Evolutionary conservation across 202 grass and related monocot species (phyloP).

Genomic region (Elaeis oleifera): DNA sequence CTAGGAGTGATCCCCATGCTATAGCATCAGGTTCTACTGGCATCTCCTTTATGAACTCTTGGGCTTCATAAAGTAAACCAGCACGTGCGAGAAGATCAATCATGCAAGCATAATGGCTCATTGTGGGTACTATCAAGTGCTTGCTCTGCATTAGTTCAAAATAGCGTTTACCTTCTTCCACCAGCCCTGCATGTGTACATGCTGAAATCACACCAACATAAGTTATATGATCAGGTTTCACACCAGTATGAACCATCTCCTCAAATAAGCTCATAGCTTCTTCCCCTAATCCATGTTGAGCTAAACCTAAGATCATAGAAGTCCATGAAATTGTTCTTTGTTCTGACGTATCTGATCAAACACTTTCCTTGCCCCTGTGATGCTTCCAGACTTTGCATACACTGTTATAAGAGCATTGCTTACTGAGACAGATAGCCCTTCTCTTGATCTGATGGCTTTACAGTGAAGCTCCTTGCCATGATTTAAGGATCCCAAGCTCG

Average conservation of each 20-base stretch:
- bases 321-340: constrained; percentile 62
- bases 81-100: constrained; percentile 58
- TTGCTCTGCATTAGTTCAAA: constrained; percentile 59
- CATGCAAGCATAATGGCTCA: constrained; percentile 83
- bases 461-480: constrained; percentile 77
- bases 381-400: constrained; percentile 60
- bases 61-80: constrained; percentile 45
- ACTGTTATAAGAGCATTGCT: constrained; percentile 56
- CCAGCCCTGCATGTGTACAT: constrained; percentile 58
- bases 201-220: constrained; percentile 61
- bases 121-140: constrained; percentile 42
- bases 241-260: constrained; percentile 50
- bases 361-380: constrained; percentile 46
- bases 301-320: constrained; percentile 72
- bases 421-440: constrained; percentile 46
- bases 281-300: constrained; percentile 65
- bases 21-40: constrained; percentile 43
- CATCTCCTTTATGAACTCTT: constrained; percentile 71
- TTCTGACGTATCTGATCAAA: constrained; percentile 37
- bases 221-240: constrained; percentile 57
- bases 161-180: constrained; percentile 51
- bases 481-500: constrained; percentile 50
- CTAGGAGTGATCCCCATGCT: constrained; percentile 63
- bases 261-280: constrained; percentile 56
- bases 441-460: constrained; percentile 53